Base-by-base conservation (phyloP, 2,329 filamentous ascomycete genomes). In the Dichotomopilus funicola region DNA sequence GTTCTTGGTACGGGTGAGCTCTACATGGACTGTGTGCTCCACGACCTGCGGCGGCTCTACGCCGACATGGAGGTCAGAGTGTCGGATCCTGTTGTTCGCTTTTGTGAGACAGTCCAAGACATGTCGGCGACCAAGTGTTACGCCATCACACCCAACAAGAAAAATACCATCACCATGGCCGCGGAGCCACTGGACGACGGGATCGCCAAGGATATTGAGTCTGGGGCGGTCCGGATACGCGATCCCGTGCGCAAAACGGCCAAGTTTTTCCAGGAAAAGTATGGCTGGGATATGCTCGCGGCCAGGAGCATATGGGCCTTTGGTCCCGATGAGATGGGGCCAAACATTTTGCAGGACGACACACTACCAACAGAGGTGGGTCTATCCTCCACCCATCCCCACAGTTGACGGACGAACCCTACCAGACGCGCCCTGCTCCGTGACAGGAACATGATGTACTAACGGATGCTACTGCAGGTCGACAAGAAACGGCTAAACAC, bases 1-100 rank as follows among this genome's bases (percentile, higher is more conserved):
- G 80, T 99, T 47, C 81, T 99, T 4, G 94, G 94, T 31, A 99
- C 94, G 0, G 94, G 94, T 58, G 94, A 99, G 71, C 78, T 99
- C n/a, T 99, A 99, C 75, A 97, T 99, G 91, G 94, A 99, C 70
- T 99, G 94, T 66, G 92, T 99, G 3, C 79, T 99, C 46, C 94
- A 99, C 70, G 94, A 99, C 68, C 79, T 99, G 47, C 87, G 94
- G 53, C 83, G 86, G 42, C 73, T 97, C n/a, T 99, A 96, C 68
- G 91, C 94, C 11, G 92, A 97, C 66, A 99, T 99, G 94, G 94
- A 99, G 70, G 88, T 99, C 73, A 97, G 97, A 73, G 90, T 99
- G 49, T 99, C 94, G 0, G 94, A 99, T 68, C 94, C 94, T 0
- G 92, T 99, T 44, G 97, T 94, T 12, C 82, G 94, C 48, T 99